Evolutionary conservation across 2,329 filamentous ascomycete species (phyloP).

Genomic region (Colletotrichum sp.): DNA sequence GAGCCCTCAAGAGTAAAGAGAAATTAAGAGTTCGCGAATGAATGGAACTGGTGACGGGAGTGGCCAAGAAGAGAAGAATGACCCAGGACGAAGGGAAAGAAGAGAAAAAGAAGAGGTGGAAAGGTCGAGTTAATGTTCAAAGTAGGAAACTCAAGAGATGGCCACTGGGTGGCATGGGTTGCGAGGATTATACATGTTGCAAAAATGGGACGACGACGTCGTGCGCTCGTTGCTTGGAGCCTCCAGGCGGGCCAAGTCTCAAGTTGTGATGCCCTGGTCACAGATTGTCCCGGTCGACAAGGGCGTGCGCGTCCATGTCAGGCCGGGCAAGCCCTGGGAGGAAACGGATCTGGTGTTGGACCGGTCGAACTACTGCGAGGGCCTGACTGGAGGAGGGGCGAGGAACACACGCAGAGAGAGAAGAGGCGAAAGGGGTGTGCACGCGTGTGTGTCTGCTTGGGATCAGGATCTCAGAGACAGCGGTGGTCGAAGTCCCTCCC

Average conservation of each 20-base stretch:
- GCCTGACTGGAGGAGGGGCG: neutral
- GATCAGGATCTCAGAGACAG: neutral
- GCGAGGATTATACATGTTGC: conserved; percentile 20
- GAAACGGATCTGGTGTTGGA: neutral
- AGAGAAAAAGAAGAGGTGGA: neutral
- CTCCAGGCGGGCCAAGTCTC: conserved; percentile 16
- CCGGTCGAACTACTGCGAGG: conserved; percentile 9
- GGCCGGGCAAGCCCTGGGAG: neutral
- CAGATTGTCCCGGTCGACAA: conserved; percentile 12
- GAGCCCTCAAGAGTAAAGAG: conserved; percentile 7
- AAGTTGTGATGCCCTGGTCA: conserved; percentile 20
- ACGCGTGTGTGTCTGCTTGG: neutral
- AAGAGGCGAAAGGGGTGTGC: neutral
- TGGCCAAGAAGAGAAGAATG: conserved; percentile 8
- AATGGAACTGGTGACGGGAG: conserved; percentile 2
- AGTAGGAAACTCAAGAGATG: conserved; percentile 5
- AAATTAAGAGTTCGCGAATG: conserved; percentile 1
- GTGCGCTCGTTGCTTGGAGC: conserved; percentile 18
- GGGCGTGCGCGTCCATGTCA: conserved; percentile 19
- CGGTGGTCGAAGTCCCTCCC: neutral
- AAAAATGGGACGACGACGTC: conserved; percentile 21
- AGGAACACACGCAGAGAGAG: neutral
- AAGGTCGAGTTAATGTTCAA: conserved; percentile 12
- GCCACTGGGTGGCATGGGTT: neutral
- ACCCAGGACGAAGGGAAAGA: neutral